A percentile compares a stretch with the other conserved stretches of the same genome.
phyloP scores from a whole-genome alignment of 1,284 basidiomycete species.

The Ganoderma lingzhi region DNA sequence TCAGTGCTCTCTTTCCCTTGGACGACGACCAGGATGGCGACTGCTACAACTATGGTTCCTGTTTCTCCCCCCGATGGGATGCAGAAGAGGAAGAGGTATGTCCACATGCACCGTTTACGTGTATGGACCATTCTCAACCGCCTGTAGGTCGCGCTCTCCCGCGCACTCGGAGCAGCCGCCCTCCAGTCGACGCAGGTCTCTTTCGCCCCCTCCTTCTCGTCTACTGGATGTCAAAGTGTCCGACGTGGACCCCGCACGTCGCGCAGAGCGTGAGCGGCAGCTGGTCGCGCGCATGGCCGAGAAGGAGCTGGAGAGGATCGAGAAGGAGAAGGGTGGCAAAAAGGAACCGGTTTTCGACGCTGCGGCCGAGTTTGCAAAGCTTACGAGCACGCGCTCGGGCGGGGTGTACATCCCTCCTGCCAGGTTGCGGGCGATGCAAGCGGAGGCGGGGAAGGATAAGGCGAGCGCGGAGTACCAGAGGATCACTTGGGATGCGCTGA shows the following conservation, averaged over 20 bases:
- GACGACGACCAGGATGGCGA: slow-evolving; percentile 53
- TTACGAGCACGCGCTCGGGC: slow-evolving; percentile 82
- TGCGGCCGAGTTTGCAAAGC: slow-evolving; percentile 83
- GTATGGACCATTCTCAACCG: background rate
- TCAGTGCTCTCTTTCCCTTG: slow-evolving; percentile 23
- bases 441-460: slow-evolving; percentile 87
- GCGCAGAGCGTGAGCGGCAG: slow-evolving; percentile 81
- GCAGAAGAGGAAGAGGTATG: slow-evolving; percentile 68
- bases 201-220: slow-evolving; percentile 56
- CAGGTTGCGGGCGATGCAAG: slow-evolving; percentile 90
- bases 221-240: slow-evolving; percentile 60
- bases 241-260: slow-evolving; percentile 82
- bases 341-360: slow-evolving; percentile 61
- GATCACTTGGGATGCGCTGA: slow-evolving; percentile 96
- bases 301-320: slow-evolving; percentile 71
- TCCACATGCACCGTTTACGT: background rate
- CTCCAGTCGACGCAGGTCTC: slow-evolving; percentile 67
- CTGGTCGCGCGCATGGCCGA: slow-evolving; percentile 78
- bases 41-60: slow-evolving; percentile 50
- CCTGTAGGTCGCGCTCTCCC: slow-evolving; percentile 54
- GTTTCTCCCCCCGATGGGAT: slow-evolving; percentile 44
- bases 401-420: slow-evolving; percentile 98
- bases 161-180: slow-evolving; percentile 61
- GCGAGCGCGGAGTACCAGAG: slow-evolving; percentile 93
- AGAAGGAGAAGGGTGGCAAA: slow-evolving; percentile 59